phyloP scores from a whole-genome alignment of 2,329 filamentous ascomycete genomes.

The Nannizzia gypsea region DNA sequence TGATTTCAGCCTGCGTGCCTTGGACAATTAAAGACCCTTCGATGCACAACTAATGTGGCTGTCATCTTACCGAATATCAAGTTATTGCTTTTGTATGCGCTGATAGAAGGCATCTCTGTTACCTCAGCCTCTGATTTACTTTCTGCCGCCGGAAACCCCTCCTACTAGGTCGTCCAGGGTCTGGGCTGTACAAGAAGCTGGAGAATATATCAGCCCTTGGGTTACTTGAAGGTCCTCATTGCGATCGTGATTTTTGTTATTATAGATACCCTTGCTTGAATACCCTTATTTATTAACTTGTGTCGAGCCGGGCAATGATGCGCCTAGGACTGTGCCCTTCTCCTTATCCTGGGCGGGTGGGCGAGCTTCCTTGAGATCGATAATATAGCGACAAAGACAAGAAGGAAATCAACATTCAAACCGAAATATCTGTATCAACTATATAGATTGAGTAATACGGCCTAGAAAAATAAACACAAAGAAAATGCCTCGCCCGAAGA shows the following conservation, averaged over 20 bases:
- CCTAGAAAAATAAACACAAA: neutral
- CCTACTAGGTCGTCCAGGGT: neutral
- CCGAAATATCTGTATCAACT: neutral
- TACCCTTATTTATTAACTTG: neutral
- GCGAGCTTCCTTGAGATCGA: neutral
- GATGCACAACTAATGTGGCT: no score
- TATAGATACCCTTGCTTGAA: neutral
- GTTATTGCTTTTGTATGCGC: no score
- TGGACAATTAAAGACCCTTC: neutral
- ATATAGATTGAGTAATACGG: neutral
- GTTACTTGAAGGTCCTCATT: neutral
- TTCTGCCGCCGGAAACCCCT: neutral
- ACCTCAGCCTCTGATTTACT: neutral
- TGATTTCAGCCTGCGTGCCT: neutral
- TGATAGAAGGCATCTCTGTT: no score
- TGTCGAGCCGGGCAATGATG: neutral
- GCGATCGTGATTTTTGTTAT: neutral
- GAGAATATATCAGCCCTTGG: neutral
- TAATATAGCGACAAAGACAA: neutral
- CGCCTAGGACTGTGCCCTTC: neutral
- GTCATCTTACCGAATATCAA: no score
- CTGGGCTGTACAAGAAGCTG: neutral
- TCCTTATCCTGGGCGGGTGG: neutral
- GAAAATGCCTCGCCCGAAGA: constrained; percentile 51
- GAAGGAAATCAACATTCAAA: neutral